These are phyloP conservation scores for Pseudozyma tsukubaensis DNA, from an alignment of 1,284 basidiomycete genomes.

Conservation along the genomic window DNA sequence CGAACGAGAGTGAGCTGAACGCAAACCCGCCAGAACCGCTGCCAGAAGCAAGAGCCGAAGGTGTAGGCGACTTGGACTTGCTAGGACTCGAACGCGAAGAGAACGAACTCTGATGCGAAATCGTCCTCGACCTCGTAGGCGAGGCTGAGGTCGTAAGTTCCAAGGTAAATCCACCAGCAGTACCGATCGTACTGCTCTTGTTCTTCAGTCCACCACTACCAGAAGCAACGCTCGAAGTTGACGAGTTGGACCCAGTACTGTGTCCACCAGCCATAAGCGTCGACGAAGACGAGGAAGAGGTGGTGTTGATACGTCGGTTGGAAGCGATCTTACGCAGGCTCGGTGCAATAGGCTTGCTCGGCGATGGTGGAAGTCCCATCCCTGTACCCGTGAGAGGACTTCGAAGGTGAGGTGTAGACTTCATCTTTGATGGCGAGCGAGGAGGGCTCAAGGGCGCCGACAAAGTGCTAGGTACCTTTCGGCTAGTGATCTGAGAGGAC, in stretches of 20 bases:
- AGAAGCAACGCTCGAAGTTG: slow-evolving; percentile 7
- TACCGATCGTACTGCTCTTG: slow-evolving; percentile 18
- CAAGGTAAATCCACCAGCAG: slow-evolving; percentile 22
- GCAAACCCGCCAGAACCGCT: slow-evolving; percentile 12
- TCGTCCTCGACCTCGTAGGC: slow-evolving; percentile 35
- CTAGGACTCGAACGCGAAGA: slow-evolving; percentile 20
- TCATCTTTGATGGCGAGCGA: slow-evolving; percentile 48
- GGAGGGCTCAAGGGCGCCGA: slow-evolving; percentile 39
- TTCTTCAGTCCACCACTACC: slow-evolving; percentile 8
- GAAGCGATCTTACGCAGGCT: slow-evolving; percentile 53
- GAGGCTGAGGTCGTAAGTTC: slow-evolving; percentile 44
- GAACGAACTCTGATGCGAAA: slow-evolving; percentile 25
- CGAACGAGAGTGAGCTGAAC: slow-evolving; percentile 53
- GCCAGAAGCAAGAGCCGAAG: slow-evolving; percentile 15
- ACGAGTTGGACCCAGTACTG: slow-evolving; percentile 21
- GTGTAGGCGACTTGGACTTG: slow-evolving; percentile 40
- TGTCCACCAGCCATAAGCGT: slow-evolving; percentile 5
- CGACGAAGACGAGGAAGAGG: too few relatives aligned
- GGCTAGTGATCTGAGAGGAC: slow-evolving; percentile 20
- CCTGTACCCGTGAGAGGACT: slow-evolving; percentile 13
- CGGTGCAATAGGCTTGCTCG: slow-evolving; percentile 16
- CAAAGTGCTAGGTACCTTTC: slow-evolving; percentile 29
- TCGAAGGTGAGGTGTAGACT: slow-evolving; percentile 50
- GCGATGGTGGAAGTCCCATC: slow-evolving; percentile 24
- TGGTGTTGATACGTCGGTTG: slow-evolving; percentile 40